Evolutionary conservation across 2,329 filamentous ascomycete species (phyloP).

Genomic region (Fonsecaea erecta): DNA sequence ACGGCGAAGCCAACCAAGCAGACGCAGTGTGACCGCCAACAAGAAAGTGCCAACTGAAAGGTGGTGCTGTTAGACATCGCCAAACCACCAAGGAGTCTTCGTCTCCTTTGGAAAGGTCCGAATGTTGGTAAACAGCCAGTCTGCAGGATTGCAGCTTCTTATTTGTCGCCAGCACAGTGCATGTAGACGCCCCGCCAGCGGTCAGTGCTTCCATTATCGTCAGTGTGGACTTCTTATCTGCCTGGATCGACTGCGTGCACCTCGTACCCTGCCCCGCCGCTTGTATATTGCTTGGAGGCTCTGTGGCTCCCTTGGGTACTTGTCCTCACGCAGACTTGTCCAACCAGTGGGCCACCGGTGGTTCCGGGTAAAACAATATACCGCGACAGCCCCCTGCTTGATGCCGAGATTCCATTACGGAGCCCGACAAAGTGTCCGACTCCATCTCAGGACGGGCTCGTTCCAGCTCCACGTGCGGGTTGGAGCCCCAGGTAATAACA

Average conservation of each 20-base stretch:
- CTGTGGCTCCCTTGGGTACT: neutral
- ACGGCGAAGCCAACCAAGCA: neutral
- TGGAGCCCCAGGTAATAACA: neutral
- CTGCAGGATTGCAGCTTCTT: neutral
- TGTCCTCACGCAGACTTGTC: neutral
- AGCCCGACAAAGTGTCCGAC: neutral
- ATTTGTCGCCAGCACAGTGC: neutral
- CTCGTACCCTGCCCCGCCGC: too few relatives aligned
- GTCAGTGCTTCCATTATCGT: neutral
- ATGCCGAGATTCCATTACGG: neutral
- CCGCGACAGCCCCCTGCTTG: neutral
- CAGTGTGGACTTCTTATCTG: neutral
- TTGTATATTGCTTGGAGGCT: neutral
- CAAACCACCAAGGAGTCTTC: neutral
- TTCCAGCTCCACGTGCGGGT: neutral
- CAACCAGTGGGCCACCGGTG: neutral
- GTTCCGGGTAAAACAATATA: conserved; percentile 3
- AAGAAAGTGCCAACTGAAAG: neutral
- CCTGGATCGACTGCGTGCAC: neutral
- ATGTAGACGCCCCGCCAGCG: neutral
- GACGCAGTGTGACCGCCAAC: neutral
- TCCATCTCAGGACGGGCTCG: neutral
- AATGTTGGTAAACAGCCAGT: neutral
- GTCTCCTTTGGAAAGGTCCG: neutral
- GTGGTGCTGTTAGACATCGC: neutral